Conservation (phyloP, 805 yeast species). For the Nakazawaea ambrosiae region DNA sequence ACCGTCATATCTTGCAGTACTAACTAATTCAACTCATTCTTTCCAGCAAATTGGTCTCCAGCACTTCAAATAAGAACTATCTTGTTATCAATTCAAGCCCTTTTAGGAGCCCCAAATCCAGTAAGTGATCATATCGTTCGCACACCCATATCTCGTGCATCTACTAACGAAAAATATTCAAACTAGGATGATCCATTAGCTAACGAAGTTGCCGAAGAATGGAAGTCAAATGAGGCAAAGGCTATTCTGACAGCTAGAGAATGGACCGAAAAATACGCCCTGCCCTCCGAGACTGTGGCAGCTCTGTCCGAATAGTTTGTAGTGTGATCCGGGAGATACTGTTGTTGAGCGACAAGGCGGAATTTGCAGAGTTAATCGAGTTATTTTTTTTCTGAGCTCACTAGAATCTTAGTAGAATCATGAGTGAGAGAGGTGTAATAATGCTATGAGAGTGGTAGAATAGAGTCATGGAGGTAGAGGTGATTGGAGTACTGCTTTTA, state of each 20-base stretch:
- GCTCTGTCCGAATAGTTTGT: background rate
- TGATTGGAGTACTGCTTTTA: too few species aligned
- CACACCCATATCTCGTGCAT: background rate
- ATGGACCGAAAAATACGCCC: slow-evolving; percentile 65
- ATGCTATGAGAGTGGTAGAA: too few species aligned
- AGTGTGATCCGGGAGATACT: too few species aligned
- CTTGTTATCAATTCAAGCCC: slow-evolving; percentile 83
- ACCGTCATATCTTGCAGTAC: background rate
- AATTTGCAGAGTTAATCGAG: too few species aligned
- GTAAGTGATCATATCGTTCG: slow-evolving; percentile 6
- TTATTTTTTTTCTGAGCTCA: too few species aligned
- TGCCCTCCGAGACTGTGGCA: slow-evolving; percentile 3
- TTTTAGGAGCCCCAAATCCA: slow-evolving; percentile 94
- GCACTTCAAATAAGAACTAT: slow-evolving; percentile 94
- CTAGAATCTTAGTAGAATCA: too few species aligned
- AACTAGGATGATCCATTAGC: slow-evolving; percentile 83
- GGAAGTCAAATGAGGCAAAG: slow-evolving; percentile 78
- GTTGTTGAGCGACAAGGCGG: too few species aligned
- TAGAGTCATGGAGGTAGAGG: too few species aligned
- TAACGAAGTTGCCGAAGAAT: slow-evolving; percentile 94
- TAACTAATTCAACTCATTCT: background rate
- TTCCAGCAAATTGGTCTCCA: slow-evolving; percentile 85
- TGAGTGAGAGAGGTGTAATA: too few species aligned
- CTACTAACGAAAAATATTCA: background rate
- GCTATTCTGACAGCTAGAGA: slow-evolving; percentile 78